Evolutionary conservation across 108 stramenopile genomes (phyloP), one percentile per base, ranked within the genome.

Genomic region (Cylindrotheca fusiformis): DNA sequence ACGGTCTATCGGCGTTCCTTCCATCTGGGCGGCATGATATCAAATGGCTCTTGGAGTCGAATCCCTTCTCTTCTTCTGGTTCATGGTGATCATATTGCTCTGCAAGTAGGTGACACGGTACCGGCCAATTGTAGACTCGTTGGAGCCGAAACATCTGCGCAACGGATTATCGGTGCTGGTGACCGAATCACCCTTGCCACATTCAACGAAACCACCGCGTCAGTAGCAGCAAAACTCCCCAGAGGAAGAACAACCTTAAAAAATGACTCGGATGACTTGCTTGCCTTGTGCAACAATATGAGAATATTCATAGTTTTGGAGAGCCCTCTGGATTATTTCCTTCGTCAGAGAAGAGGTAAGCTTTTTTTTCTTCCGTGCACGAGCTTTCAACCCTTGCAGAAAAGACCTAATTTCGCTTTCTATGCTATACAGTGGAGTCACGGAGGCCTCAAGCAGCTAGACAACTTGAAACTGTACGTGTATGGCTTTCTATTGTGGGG

Each of bases 51-150:
- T 23, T 90, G 92, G 88, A 72, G 75, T 70, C 58, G 77, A 18
- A 59, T 93, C 26, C 88, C 92, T 0, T 68, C 85, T 1, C 62
- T 93, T 12, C 58, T 90, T 3, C 50, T 93, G 48, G 87, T 85
- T 1, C 29, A 83, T 51, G 92, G 88, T 12, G 92, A 93, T 77
- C 71, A 67, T 47, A 80, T 93, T 33, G 86, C 88, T 1, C 52
- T 93, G 32, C 89, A 87, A 66, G 68, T 90, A 52, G 92, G 92
- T 12, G 88, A 90, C 73, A 77, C 67, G 14, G 77, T 74, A 41
- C 87, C 87, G 18, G 84, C 86, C 17, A 26, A 60, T 53, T 77
- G 75, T 65, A 29, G 32, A 46, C 25, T 72, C 22, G 19, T 81
- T 17, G 59, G 26, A 14, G 5, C 24, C 26, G 19, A 14, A 46